These are phyloP conservation scores for Blakeslea trispora DNA, from an alignment of 371 early-diverging fungal species.

Conservation along the genomic window DNA sequence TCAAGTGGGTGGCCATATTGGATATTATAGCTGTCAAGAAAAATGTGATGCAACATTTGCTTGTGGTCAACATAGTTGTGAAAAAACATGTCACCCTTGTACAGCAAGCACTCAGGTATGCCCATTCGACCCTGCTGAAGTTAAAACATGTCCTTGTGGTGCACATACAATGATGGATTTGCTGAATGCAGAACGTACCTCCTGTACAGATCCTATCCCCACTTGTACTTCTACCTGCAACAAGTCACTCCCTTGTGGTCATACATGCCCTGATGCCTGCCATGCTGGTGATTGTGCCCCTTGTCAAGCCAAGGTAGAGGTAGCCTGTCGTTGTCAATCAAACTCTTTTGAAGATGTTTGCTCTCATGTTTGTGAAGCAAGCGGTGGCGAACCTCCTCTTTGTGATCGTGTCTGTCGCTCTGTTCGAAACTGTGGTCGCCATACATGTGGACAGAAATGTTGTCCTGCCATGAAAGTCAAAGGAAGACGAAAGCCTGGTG, in stretches of 20 bases:
- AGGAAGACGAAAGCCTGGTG: slow-evolving; percentile 30
- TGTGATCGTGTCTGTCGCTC: slow-evolving; percentile 68
- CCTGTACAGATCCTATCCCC: slow-evolving; percentile 81
- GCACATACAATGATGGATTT: slow-evolving; percentile 36
- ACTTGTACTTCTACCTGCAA: slow-evolving; percentile 71
- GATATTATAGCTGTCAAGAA: slow-evolving; percentile 64
- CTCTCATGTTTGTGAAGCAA: slow-evolving; percentile 39
- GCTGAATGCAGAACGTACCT: slow-evolving; percentile 41
- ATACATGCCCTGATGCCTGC: slow-evolving; percentile 71
- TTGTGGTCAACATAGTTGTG: slow-evolving; percentile 83
- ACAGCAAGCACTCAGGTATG: slow-evolving; percentile 58
- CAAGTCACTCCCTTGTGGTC: slow-evolving; percentile 71
- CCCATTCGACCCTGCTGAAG: slow-evolving; percentile 66
- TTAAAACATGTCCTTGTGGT: slow-evolving; percentile 87
- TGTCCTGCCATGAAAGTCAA: slow-evolving; percentile 56
- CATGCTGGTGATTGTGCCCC: slow-evolving; percentile 78
- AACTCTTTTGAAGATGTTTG: slow-evolving; percentile 55
- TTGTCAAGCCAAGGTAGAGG: slow-evolving; percentile 51
- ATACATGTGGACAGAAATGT: slow-evolving; percentile 58
- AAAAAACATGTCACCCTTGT: slow-evolving; percentile 71
- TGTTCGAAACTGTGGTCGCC: slow-evolving; percentile 68
- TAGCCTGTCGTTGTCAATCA: slow-evolving; percentile 70
- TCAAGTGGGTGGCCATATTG: slow-evolving; percentile 40
- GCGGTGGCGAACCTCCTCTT: slow-evolving; percentile 49
- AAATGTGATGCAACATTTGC: slow-evolving; percentile 58